Evolutionary conservation across 2,329 filamentous ascomycete species (phyloP), one percentile per base, ranked within the genome.

Genomic region (Penicillium frequentans): DNA sequence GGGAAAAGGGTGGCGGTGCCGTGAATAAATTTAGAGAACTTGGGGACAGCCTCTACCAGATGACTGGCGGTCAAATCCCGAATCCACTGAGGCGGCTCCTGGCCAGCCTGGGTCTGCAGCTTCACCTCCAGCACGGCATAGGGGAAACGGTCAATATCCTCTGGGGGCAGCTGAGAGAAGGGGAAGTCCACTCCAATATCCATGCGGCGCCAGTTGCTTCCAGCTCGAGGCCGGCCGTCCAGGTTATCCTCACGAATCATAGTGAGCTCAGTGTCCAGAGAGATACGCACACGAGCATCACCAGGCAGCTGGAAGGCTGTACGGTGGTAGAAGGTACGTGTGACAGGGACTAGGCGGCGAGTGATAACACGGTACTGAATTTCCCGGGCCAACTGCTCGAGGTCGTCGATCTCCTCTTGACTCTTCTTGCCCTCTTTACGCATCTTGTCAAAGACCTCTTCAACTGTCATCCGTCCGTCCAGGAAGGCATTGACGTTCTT

Each of bases 21-120:
- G 74, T 99, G 95, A 57, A 99, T 98, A 74, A 98, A 99, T 78
- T 99, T 99, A 70, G 92, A 97, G 77, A 98, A 99, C 73, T 99
- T 99, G 60, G 95, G 95, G 2, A 99, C 93, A n/a, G 95, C 93
- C 77, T 99, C 95, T 2, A 99, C 95, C 16, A 99, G 83, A 77
- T 99, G 95, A 61, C 92, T 96, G 13, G 91, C 84, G 45, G 92
- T 96, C 51, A 99, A 83, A 71, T 98, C 91, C 23, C 92, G 88
- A 66, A 99, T 93, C 95, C 95, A 99, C 70, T 96, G 90, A 0
- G 95, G 95, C 14, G 95, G 91, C 70, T 97, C 92, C 74, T 97
- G 93, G 39, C 95, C 95, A 55, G 90, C 87, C 74, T 97, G 93
- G 1, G 95, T 99, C 77, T 99, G 95, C 21, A 99, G 84, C 80